Conservation (phyloP, 2,329 filamentous ascomycete species). For the Pleomassaria siparia region DNA sequence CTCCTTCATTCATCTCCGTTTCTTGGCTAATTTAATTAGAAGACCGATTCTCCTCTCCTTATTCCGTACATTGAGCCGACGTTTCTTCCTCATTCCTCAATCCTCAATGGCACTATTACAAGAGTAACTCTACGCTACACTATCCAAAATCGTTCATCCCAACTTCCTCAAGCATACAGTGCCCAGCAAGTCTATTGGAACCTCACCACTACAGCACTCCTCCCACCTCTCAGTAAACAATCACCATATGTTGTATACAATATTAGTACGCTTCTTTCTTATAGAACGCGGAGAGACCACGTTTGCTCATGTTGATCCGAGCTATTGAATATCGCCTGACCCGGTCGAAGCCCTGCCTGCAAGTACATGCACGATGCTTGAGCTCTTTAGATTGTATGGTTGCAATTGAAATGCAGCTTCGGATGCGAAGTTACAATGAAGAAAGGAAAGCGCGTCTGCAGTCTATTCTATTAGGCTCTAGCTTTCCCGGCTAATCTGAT, state of each 20-base stretch:
- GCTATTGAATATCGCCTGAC: constrained; percentile 10
- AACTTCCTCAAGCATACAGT: neutral
- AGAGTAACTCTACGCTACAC: constrained; percentile 8
- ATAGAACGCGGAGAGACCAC: constrained; percentile 8
- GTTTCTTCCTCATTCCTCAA: no score
- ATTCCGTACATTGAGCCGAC: no score
- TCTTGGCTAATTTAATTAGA: neutral
- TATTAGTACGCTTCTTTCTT: constrained; percentile 3
- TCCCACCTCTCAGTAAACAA: neutral
- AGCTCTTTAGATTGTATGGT: constrained; percentile 18
- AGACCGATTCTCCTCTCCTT: no score
- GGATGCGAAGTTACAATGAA: constrained; percentile 3
- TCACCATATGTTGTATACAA: constrained; percentile 12
- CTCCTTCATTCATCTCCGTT: neutral
- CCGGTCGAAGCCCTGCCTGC: constrained; percentile 16
- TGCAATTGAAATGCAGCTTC: constrained; percentile 16
- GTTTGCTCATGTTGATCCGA: constrained; percentile 17
- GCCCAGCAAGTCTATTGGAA: constrained; percentile 9
- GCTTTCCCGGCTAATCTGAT: constrained; percentile 20
- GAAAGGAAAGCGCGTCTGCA: neutral
- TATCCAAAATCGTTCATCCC: neutral
- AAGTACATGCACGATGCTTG: constrained; percentile 12
- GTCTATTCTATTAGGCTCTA: neutral
- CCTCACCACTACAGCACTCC: constrained; percentile 4
- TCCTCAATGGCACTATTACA: neutral